These are phyloP conservation scores for Mortierella polycephala DNA, from an alignment of 371 early-diverging fungal species.

Conservation along the genomic window DNA sequence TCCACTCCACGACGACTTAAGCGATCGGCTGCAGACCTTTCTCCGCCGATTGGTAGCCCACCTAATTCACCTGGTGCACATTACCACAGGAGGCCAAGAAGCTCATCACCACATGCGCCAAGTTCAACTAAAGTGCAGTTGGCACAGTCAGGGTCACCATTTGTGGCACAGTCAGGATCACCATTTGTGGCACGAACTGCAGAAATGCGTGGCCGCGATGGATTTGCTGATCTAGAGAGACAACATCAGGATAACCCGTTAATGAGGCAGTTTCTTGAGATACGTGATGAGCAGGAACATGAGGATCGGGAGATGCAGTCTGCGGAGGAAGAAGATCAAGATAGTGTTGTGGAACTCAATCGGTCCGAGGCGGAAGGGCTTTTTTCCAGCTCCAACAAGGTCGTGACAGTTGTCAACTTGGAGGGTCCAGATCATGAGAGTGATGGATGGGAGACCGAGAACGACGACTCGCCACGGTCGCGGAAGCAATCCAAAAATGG, in stretches of 20 bases:
- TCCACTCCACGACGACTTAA: slow-evolving; percentile 23
- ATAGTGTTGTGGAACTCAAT: slow-evolving; percentile 36
- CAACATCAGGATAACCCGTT: slow-evolving; percentile 10
- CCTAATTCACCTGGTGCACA: slow-evolving; percentile 16
- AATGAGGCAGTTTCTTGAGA: slow-evolving; percentile 27
- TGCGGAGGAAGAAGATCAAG: slow-evolving; percentile 1
- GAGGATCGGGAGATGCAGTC: slow-evolving; percentile 4
- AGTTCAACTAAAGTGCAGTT: neutral
- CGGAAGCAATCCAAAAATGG: slow-evolving; percentile 11
- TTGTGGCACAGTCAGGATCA: slow-evolving; percentile 13
- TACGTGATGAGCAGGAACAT: neutral
- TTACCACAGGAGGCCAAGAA: slow-evolving; percentile 13
- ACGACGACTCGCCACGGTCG: slow-evolving; percentile 34
- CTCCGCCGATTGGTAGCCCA: slow-evolving; percentile 18
- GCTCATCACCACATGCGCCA: slow-evolving; percentile 4
- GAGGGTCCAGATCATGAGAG: slow-evolving; percentile 15
- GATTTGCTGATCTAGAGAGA: neutral
- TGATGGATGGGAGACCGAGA: slow-evolving; percentile 52
- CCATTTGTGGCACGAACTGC: slow-evolving; percentile 18
- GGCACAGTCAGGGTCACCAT: slow-evolving; percentile 15
- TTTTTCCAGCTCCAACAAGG: slow-evolving; percentile 19
- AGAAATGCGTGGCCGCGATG: neutral
- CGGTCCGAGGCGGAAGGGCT: slow-evolving; percentile 19
- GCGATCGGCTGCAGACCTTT: slow-evolving; percentile 25
- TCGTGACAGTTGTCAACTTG: slow-evolving; percentile 13